These are phyloP conservation scores for Pyrenophora seminiperda DNA, from an alignment of 2,329 filamentous ascomycete species.

Conservation along the genomic window DNA sequence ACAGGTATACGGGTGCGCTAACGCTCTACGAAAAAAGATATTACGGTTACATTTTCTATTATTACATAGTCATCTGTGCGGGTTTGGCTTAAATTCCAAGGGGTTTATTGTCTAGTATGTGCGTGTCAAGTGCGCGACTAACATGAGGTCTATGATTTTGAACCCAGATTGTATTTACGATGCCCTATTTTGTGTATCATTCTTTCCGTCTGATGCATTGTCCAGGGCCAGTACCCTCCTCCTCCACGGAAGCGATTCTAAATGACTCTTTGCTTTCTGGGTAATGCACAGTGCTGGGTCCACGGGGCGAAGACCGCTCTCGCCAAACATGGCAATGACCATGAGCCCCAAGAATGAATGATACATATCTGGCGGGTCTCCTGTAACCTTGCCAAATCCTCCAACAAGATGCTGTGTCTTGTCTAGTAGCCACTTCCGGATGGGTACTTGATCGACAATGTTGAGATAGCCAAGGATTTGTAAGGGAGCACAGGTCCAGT, in stretches of 20 bases:
- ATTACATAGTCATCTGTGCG: neutral
- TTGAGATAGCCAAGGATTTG: constrained; percentile 49
- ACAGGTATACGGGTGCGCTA: neutral
- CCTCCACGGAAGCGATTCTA: constrained; percentile 47
- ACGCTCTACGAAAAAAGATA: neutral
- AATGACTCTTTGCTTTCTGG: constrained; percentile 53
- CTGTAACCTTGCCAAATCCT: constrained; percentile 55
- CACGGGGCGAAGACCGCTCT: constrained; percentile 70
- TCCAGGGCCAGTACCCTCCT: constrained; percentile 27
- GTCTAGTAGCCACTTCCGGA: constrained; percentile 79
- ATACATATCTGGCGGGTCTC: constrained; percentile 68
- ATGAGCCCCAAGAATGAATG: constrained; percentile 89
- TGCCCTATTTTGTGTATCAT: constrained; percentile 1
- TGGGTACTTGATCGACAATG: constrained; percentile 64
- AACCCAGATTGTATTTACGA: neutral
- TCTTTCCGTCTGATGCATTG: neutral
- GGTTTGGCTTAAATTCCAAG: neutral
- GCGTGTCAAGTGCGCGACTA: too few species aligned
- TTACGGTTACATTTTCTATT: neutral
- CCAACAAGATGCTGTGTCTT: constrained; percentile 83
- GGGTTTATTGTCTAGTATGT: too few species aligned
- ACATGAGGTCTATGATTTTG: too few species aligned
- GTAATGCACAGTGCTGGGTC: constrained; percentile 81
- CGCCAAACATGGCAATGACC: constrained; percentile 74
- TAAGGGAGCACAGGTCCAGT: constrained; percentile 79